Conservation (phyloP, 345 rosid genomes). For the Stellera chamaejasme region DNA sequence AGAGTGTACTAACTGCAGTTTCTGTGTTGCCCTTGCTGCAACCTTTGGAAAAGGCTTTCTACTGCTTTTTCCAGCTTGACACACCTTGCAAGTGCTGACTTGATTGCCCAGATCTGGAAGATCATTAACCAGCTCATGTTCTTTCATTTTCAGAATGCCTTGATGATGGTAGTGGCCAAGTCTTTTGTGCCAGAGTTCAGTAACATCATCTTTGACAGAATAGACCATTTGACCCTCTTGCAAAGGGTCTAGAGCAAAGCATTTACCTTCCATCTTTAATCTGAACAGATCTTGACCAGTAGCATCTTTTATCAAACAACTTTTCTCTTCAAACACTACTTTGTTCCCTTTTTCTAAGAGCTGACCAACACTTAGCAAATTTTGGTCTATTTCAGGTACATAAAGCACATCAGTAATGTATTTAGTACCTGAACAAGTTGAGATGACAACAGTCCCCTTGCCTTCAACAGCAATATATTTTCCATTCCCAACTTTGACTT, state of each 20-base stretch:
- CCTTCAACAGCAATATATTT: background rate
- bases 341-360: too few relatives aligned
- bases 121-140: background rate
- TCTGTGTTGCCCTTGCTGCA: background rate
- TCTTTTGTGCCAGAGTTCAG: background rate
- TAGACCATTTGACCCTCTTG: too few relatives aligned
- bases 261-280: too few relatives aligned
- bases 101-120: background rate
- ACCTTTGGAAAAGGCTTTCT: background rate
- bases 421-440: background rate
- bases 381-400: background rate
- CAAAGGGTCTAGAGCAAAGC: too few relatives aligned
- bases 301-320: too few relatives aligned
- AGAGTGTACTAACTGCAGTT: background rate
- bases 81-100: background rate
- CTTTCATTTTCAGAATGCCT: background rate
- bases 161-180: background rate
- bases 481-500: conserved; percentile 3
- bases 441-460: background rate
- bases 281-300: too few relatives aligned
- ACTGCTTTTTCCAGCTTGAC: background rate
- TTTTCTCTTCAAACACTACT: too few relatives aligned
- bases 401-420: background rate
- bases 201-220: too few relatives aligned
- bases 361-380: conserved; percentile 2